Conservation (phyloP, 2,329 filamentous ascomycete species). For the Penicillium sp. region DNA sequence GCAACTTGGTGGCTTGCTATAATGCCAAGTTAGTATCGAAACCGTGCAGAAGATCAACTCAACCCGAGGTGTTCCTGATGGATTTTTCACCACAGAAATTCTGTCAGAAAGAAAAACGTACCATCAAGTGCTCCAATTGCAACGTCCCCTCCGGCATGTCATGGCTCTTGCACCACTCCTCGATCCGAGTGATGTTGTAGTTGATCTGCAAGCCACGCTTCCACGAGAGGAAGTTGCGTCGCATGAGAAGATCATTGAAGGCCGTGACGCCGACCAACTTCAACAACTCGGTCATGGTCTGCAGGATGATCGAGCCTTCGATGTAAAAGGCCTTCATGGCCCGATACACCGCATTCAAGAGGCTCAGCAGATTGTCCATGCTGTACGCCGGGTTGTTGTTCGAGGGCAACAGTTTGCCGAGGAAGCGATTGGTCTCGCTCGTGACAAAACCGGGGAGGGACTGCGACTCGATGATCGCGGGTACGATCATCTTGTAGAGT, state of each 20-base stretch:
- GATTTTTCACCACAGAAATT: too few species aligned
- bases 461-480: constrained; percentile 97
- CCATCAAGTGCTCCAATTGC: constrained; percentile 96
- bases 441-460: constrained; percentile 97
- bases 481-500: constrained; percentile 98
- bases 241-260: constrained; percentile 97
- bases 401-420: constrained; percentile 88
- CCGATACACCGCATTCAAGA: constrained; percentile 95
- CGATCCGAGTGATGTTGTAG: constrained; percentile 98
- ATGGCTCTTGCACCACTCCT: constrained; percentile 99
- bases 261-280: constrained; percentile 92
- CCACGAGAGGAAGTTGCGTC: constrained; percentile 97
- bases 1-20: constrained; percentile 92
- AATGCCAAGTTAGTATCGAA: constrained; percentile 9
- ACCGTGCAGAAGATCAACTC: too few species aligned
- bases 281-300: constrained; percentile 90
- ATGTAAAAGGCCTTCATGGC: constrained; percentile 99
- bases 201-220: constrained; percentile 99
- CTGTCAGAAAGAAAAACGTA: constrained; percentile 35
- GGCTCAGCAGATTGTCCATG: constrained; percentile 96
- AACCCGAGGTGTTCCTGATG: too few species aligned
- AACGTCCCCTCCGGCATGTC: constrained; percentile 98
- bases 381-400: constrained; percentile 93
- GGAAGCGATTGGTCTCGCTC: constrained; percentile 95
- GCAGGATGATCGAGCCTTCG: constrained; percentile 90